Conservation (phyloP, 495 filamentous ascomycete genomes). For the Evernia prunastri region DNA sequence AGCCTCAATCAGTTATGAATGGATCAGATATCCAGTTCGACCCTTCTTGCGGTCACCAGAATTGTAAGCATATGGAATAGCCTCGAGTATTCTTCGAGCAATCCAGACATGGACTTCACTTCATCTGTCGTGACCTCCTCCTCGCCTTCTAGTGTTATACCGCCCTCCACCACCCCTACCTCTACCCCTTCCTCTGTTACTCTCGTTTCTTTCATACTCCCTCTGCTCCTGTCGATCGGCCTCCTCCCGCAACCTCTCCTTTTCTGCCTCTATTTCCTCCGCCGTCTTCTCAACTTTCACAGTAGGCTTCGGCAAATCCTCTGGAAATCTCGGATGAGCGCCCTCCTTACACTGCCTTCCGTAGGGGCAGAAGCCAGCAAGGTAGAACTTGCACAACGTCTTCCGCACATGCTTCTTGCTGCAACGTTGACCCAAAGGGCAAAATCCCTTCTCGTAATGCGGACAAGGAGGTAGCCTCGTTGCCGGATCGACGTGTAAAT, state of each 20-base stretch:
- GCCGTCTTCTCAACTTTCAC: slow-evolving; percentile 56
- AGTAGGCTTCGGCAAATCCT: slow-evolving; percentile 65
- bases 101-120: neutral
- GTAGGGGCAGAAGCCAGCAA: slow-evolving; percentile 92
- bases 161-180: slow-evolving; percentile 43
- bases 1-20: neutral
- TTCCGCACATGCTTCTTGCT: slow-evolving; percentile 78
- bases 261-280: slow-evolving; percentile 54
- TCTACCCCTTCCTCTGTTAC: slow-evolving; percentile 29
- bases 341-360: slow-evolving; percentile 68
- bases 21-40: neutral
- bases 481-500: slow-evolving; percentile 85
- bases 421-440: slow-evolving; percentile 79
- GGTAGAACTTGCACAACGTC: slow-evolving; percentile 70
- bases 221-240: slow-evolving; percentile 46
- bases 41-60: neutral
- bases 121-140: slow-evolving; percentile 24
- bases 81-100: neutral
- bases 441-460: slow-evolving; percentile 94
- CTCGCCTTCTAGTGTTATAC: slow-evolving; percentile 43
- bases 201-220: slow-evolving; percentile 36
- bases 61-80: neutral
- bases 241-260: slow-evolving; percentile 49
- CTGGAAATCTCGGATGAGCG: slow-evolving; percentile 72
- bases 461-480: slow-evolving; percentile 77